These are phyloP conservation scores for Lumnitzera littorea DNA, from an alignment of 345 rosid genomes.

Conservation along the genomic window DNA sequence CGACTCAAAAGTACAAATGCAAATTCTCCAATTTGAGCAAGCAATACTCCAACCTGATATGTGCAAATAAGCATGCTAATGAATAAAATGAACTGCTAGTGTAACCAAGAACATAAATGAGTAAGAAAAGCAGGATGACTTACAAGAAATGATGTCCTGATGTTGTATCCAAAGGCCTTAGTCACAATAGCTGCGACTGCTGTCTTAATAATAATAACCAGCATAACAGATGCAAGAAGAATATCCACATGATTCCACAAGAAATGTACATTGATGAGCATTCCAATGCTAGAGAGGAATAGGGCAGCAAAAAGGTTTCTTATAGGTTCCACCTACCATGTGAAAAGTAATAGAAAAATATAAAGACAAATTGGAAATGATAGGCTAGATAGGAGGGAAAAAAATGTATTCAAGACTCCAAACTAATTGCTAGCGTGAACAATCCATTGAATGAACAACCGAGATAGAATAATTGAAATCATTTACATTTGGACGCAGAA, in stretches of 20 bases:
- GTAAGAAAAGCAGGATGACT: constrained; percentile 25
- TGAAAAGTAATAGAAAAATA: constrained; percentile 3
- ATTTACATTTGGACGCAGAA: too few relatives aligned
- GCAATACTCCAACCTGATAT: constrained; percentile 73
- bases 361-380: too few relatives aligned
- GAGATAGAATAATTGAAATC: too few relatives aligned
- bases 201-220: constrained; percentile 87
- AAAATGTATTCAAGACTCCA: too few relatives aligned
- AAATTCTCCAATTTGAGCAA: constrained; percentile 98
- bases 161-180: constrained; percentile 76
- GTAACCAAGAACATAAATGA: background rate
- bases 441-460: too few relatives aligned
- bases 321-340: constrained; percentile 87
- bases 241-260: constrained; percentile 99
- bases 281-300: constrained; percentile 94
- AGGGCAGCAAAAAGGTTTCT: constrained; percentile 96
- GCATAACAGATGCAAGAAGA: constrained; percentile 88
- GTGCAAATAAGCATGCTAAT: background rate
- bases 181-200: constrained; percentile 57
- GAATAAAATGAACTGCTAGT: background rate
- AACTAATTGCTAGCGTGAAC: too few relatives aligned
- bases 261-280: constrained; percentile 95
- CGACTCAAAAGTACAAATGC: constrained; percentile 94
- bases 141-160: constrained; percentile 82
- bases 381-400: too few relatives aligned